Conservation (phyloP, 768 basidiomycete species). For the Neoboletus brunneissimus region DNA sequence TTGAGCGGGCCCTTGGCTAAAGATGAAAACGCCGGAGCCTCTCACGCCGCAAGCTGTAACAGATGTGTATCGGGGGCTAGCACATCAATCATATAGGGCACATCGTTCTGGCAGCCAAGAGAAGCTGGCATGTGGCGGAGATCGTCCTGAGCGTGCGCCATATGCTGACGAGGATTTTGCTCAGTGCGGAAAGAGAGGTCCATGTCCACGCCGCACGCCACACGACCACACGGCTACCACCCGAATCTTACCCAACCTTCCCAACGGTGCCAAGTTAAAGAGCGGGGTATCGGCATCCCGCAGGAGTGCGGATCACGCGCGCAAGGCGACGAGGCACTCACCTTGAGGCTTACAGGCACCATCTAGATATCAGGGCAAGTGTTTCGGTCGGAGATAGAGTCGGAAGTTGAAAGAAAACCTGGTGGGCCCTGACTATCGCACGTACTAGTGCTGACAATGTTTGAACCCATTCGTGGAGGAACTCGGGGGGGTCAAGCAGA, state of each 20-base stretch:
- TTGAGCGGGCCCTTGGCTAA: neutral
- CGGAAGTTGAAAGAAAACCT: conserved; percentile 12
- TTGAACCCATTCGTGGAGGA: conserved; percentile 84
- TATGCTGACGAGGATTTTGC: neutral
- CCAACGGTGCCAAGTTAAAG: neutral
- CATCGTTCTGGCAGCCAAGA: neutral
- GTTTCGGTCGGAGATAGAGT: conserved; percentile 21
- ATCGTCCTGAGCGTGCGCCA: conserved; percentile 4
- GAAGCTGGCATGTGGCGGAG: conserved; percentile 1
- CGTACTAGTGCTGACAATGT: conserved; percentile 39
- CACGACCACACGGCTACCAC: conserved; percentile 5
- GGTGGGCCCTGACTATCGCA: neutral
- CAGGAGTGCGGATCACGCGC: conserved; percentile 18
- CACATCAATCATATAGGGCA: neutral
- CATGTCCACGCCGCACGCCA: conserved; percentile 10
- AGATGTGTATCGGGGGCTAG: neutral
- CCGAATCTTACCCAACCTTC: conserved; percentile 4
- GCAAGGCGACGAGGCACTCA: neutral
- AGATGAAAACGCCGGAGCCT: neutral
- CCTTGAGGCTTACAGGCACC: too few species aligned
- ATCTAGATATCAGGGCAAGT: conserved; percentile 14
- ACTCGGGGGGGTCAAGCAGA: conserved; percentile 89
- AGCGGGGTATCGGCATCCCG: conserved; percentile 21
- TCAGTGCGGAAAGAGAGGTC: neutral
- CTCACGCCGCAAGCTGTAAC: neutral